These are phyloP conservation scores for Papiliotrema fonsecae DNA, from an alignment of 1,284 basidiomycete genomes.

Conservation along the genomic window DNA sequence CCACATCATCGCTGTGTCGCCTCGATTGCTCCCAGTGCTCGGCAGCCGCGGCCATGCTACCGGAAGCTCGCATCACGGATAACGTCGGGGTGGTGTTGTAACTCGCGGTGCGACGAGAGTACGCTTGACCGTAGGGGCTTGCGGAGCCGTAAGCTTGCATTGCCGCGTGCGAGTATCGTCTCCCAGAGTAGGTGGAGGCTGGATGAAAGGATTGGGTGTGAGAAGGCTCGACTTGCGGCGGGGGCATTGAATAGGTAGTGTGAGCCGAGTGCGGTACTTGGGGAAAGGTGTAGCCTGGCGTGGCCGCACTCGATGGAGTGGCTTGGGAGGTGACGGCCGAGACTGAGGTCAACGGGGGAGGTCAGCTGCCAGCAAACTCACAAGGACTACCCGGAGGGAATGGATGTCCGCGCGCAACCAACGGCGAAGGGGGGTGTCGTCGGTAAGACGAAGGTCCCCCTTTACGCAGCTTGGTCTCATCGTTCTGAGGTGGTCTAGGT, in stretches of 20 bases:
- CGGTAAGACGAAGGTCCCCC: neutral
- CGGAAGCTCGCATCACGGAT: neutral
- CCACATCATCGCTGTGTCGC: neutral
- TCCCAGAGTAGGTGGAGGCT: neutral
- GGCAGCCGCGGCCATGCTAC: neutral
- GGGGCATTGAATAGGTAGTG: neutral
- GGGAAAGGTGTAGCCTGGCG: neutral
- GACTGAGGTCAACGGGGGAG: neutral
- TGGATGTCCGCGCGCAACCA: no score
- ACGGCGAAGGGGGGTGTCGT: no score
- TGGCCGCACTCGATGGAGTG: neutral
- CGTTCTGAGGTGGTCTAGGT: slow-evolving; percentile 10
- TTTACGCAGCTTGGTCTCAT: slow-evolving; percentile 13
- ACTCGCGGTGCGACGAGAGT: neutral
- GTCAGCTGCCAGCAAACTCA: neutral
- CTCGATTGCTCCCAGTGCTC: neutral
- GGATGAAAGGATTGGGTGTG: neutral
- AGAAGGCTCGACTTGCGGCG: no score
- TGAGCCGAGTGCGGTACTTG: neutral
- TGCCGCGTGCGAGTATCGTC: slow-evolving; percentile 1
- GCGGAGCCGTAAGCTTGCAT: neutral
- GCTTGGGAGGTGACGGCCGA: neutral
- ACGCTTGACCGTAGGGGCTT: neutral
- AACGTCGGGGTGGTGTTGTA: neutral
- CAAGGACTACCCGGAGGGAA: slow-evolving; percentile 1